Percentiles rank a stretch among this genome's conserved stretches.
Conservation (phyloP, 768 basidiomycete genomes). For the Chalciporus piperatus region DNA sequence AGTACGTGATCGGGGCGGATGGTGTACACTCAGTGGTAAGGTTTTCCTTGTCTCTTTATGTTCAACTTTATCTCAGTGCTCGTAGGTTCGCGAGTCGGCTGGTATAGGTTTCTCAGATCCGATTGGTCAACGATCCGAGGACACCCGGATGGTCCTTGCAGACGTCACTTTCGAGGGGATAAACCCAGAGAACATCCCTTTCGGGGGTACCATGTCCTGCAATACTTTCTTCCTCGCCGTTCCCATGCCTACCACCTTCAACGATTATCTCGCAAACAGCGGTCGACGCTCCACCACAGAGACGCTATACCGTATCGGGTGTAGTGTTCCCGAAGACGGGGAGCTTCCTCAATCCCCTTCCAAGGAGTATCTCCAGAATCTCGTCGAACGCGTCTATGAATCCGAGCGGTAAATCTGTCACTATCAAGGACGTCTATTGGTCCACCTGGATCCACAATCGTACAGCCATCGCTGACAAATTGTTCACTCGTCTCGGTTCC, state of each 20-base stretch:
- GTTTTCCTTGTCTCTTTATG: not conserved
- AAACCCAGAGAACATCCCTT: not conserved
- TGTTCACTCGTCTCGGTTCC: slow-evolving; percentile 33
- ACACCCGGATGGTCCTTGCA: slow-evolving; percentile 41
- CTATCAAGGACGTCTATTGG: slow-evolving; percentile 42
- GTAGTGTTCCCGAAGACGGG: slow-evolving; percentile 37
- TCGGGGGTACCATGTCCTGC: slow-evolving; percentile 4
- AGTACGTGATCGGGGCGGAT: slow-evolving; percentile 53
- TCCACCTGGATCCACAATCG: slow-evolving; percentile 47
- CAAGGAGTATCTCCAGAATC: slow-evolving; percentile 40
- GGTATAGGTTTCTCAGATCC: slow-evolving; percentile 47
- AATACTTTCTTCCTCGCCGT: slow-evolving; percentile 35
- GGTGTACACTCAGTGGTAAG: slow-evolving; percentile 46
- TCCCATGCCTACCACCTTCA: slow-evolving; percentile 32
- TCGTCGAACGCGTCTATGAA: slow-evolving; percentile 36
- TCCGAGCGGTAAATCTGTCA: slow-evolving; percentile 23
- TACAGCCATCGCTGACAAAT: slow-evolving; percentile 42
- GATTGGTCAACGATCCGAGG: slow-evolving; percentile 24
- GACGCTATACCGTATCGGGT: slow-evolving; percentile 38
- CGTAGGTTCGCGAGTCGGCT: slow-evolving; percentile 42
- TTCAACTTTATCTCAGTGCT: not conserved
- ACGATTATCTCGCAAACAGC: slow-evolving; percentile 10
- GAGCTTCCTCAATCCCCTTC: slow-evolving; percentile 34
- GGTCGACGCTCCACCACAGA: slow-evolving; percentile 1
- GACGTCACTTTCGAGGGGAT: slow-evolving; percentile 36